Conservation (phyloP, 1,139 yeast species). For the Pichia sp. region DNA sequence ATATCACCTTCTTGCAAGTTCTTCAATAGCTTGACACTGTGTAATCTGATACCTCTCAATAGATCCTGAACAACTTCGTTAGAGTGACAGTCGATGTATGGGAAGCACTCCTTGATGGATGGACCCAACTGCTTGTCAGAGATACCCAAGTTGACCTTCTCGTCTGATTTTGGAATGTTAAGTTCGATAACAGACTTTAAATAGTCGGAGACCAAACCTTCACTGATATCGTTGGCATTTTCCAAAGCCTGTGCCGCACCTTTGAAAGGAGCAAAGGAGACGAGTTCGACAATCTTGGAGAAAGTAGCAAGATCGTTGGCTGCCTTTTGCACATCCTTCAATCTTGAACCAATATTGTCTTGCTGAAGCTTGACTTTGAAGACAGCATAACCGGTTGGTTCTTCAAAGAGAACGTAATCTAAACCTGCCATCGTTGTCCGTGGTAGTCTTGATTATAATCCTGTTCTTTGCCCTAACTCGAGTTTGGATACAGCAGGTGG, state of each 20-base stretch:
- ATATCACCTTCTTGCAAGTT: slow-evolving; percentile 92
- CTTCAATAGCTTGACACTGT: slow-evolving; percentile 83
- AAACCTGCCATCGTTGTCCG: slow-evolving; percentile 49
- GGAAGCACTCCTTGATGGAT: slow-evolving; percentile 85
- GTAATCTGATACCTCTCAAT: slow-evolving; percentile 90
- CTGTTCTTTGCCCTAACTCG: neutral
- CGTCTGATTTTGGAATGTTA: slow-evolving; percentile 81
- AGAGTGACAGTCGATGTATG: slow-evolving; percentile 83
- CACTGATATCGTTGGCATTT: slow-evolving; percentile 96
- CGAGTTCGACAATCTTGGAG: slow-evolving; percentile 89
- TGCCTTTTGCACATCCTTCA: slow-evolving; percentile 92
- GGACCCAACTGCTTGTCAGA: slow-evolving; percentile 96
- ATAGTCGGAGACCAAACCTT: slow-evolving; percentile 92
- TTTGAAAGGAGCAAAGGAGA: slow-evolving; percentile 96
- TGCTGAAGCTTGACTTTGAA: slow-evolving; percentile 93
- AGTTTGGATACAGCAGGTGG: neutral
- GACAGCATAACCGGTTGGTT: slow-evolving; percentile 97
- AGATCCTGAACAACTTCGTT: slow-evolving; percentile 92
- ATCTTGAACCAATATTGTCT: slow-evolving; percentile 87
- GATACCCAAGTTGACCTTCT: slow-evolving; percentile 70
- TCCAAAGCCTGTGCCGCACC: slow-evolving; percentile 99
- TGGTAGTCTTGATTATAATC: neutral
- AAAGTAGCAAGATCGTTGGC: slow-evolving; percentile 82
- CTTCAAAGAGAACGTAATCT: slow-evolving; percentile 94
- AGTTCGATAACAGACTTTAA: slow-evolving; percentile 84